Evolutionary conservation across 176 grass and related monocot species (phyloP).

Genomic region (Hyparrhenia diplandra): DNA sequence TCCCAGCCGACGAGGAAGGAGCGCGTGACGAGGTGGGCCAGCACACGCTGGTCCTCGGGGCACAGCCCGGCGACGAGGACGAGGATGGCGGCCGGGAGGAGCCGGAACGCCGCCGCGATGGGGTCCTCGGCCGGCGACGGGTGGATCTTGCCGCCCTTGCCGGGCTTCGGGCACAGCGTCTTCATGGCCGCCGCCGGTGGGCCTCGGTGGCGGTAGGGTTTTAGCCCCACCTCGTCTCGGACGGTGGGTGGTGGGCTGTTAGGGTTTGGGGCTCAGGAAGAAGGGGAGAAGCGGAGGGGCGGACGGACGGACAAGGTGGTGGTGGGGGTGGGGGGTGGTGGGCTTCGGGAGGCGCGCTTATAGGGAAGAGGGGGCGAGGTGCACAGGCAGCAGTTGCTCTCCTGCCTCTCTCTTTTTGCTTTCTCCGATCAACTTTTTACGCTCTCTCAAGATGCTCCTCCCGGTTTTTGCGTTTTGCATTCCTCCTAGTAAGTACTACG

Average conservation of each 20-base stretch:
- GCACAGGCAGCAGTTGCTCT: neutral
- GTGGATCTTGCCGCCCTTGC: constrained; percentile 57
- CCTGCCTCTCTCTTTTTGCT: neutral
- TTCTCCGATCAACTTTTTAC: neutral
- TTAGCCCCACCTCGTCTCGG: neutral
- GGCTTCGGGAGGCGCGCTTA: constrained; percentile 21
- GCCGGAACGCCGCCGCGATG: constrained; percentile 29
- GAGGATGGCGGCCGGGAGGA: constrained; percentile 49
- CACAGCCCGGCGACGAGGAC: constrained; percentile 31
- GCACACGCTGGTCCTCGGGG: constrained; percentile 49
- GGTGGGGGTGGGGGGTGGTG: neutral
- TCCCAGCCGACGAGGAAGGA: constrained; percentile 6
- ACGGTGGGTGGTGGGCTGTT: neutral
- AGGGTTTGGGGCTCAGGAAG: neutral
- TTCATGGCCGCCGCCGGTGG: constrained; percentile 33
- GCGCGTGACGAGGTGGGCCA: constrained; percentile 51
- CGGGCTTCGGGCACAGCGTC: constrained; percentile 34
- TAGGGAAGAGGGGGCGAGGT: neutral
- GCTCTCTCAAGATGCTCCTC: neutral
- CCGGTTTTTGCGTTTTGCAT: neutral
- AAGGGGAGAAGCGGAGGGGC: neutral
- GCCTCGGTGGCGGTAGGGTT: neutral
- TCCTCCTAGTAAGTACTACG: too few relatives aligned
- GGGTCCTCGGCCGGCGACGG: constrained; percentile 13
- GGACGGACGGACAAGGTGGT: too few relatives aligned